Conservation (phyloP, 192 early-diverging fungal genomes). For the Pilobolus umbonatus region DNA sequence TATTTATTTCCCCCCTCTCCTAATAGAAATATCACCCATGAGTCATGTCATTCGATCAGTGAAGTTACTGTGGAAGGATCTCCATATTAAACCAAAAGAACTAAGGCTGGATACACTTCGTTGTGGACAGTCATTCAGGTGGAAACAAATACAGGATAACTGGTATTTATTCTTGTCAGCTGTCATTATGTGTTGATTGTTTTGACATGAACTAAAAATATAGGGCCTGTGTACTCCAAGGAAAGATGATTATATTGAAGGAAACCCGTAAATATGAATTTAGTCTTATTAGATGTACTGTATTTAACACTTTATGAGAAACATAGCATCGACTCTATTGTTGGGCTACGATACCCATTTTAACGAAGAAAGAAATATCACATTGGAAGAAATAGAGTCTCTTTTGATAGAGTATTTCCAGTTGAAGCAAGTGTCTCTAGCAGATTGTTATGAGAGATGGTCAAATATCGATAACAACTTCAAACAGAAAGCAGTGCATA, state of each 20-base stretch:
- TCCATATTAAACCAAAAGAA: constrained; percentile 52
- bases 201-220: background rate
- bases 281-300: background rate
- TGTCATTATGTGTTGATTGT: no score
- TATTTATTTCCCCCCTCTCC: no score
- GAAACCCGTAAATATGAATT: constrained; percentile 48
- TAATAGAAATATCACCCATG: no score
- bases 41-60: no score
- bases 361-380: constrained; percentile 19
- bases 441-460: constrained; percentile 53
- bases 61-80: constrained; percentile 40
- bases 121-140: constrained; percentile 90
- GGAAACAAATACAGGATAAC: constrained; percentile 61
- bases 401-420: constrained; percentile 85
- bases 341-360: constrained; percentile 21
- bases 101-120: constrained; percentile 77
- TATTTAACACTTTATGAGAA: background rate
- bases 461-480: constrained; percentile 65
- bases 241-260: constrained; percentile 53
- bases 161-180: constrained; percentile 40
- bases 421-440: constrained; percentile 56
- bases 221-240: constrained; percentile 51
- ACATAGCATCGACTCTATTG: constrained; percentile 20
- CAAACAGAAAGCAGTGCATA: constrained; percentile 41
- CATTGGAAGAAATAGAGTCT: constrained; percentile 18